Base-by-base conservation (phyloP, 352 stramenopile genomes). In the Globisporangium nunn region DNA sequence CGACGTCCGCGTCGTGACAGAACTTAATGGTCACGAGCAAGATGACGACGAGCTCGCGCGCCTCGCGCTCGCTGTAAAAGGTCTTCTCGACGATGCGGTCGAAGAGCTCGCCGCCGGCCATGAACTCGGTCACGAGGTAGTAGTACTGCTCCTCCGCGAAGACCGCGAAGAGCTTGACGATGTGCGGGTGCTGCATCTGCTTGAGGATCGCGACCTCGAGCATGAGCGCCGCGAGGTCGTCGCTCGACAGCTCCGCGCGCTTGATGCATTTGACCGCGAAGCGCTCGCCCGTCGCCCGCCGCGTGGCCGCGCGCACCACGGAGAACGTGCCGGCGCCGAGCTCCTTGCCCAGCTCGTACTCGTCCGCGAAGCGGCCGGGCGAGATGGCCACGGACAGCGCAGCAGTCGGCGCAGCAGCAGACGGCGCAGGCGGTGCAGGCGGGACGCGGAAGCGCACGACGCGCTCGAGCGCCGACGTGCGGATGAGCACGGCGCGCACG, bases 101-200 rank as follows among this genome's bases (percentile, higher is more conserved):
- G 62, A 95, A 95, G 28, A 95, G 72, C 60, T 95, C 85, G 3
- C 82, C 81, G 14, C 85, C 85, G 7, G 79, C 81, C 70, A 98
- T 96, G 43, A 97, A 88, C 71, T 99, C 95, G 53, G 97, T 98
- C 11, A 99, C 95, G 46, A 99, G 79, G 67, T 98, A 99, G 73
- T 96, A 99, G 62, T 97, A 82, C 30, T 90, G 75, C 15, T 86
- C 72, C 39, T 97, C 89, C 45, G 96, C 71, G 70, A 92, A 97
- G 11, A 97, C 93, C 46, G 92, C 93, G 47, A 92, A 88, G 6
- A 96, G 68, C 49, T 87, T 79, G 61, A 97, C 82, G 58, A 97
- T 95, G 65, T 96, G 78, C 41, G 80, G 69, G 69, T 97, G 89
- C 66, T 90, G 75, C 79, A 93, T 88, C 61, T 88, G 72, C 52